A percentile compares a stretch with the other conserved stretches of the same genome.
phyloP scores from a whole-genome alignment of 2,329 filamentous ascomycete genomes.

The Ceratocystis alfenasii region DNA sequence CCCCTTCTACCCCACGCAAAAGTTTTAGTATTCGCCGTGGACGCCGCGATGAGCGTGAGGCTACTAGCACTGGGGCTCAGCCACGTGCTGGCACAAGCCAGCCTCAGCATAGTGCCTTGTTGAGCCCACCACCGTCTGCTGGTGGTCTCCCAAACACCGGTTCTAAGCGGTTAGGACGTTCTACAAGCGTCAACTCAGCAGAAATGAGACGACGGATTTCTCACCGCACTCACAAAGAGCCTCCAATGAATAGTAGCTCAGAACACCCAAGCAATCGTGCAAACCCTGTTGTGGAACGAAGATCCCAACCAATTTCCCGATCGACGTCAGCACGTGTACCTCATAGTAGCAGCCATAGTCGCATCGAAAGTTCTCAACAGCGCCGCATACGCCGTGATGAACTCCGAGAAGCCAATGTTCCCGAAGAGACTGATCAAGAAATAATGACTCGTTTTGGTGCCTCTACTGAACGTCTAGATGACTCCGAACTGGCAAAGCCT shows the following conservation, averaged over 20 bases:
- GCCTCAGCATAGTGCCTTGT: constrained; percentile 63
- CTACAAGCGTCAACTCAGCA: constrained; percentile 82
- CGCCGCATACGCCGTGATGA: constrained; percentile 59
- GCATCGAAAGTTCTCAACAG: constrained; percentile 84
- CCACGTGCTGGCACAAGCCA: constrained; percentile 49
- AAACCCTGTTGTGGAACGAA: constrained; percentile 40
- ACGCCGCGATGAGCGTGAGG: constrained; percentile 43
- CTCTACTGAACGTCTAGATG: constrained; percentile 50
- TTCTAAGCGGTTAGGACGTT: constrained; percentile 64
- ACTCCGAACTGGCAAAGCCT: constrained; percentile 75
- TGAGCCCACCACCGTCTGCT: constrained; percentile 58
- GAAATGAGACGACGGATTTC: constrained; percentile 58
- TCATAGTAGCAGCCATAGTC: constrained; percentile 70
- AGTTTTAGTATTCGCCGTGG: constrained; percentile 71
- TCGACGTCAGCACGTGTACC: constrained; percentile 63
- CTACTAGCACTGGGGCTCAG: constrained; percentile 32
- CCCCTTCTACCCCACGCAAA: constrained; percentile 55
- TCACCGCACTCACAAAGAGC: constrained; percentile 44
- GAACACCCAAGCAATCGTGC: constrained; percentile 56
- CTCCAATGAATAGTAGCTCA: constrained; percentile 64
- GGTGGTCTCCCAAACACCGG: constrained; percentile 45
- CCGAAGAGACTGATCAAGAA: constrained; percentile 77
- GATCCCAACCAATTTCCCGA: constrained; percentile 40
- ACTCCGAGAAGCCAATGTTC: constrained; percentile 61
- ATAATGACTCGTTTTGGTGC: constrained; percentile 45